phyloP scores from a whole-genome alignment of 257 asterid species.

The Ophiorrhiza pumila region DNA sequence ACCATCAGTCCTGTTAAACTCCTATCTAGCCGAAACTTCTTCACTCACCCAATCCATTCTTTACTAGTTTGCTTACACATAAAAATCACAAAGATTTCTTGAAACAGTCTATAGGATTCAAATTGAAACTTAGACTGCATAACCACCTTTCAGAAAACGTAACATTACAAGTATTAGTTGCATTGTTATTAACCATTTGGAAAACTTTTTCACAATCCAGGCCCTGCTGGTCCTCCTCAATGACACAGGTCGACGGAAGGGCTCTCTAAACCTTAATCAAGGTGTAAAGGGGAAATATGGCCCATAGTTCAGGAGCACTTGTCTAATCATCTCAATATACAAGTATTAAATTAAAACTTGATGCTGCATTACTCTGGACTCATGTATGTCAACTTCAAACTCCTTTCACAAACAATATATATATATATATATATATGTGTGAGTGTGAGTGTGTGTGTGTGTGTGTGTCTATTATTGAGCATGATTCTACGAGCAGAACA shows the following conservation, averaged over 20 bases:
- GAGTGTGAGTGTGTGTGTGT: too few relatives aligned
- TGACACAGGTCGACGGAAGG: background rate
- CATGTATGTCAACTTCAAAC: slow-evolving; percentile 10
- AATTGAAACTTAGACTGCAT: background rate
- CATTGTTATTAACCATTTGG: background rate
- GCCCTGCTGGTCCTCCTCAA: background rate
- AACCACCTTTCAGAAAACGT: background rate
- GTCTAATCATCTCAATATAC: background rate
- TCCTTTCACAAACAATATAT: slow-evolving; percentile 18
- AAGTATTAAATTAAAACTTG: background rate
- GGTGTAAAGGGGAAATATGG: background rate
- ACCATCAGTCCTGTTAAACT: background rate
- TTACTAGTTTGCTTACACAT: too few relatives aligned
- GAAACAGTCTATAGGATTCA: background rate
- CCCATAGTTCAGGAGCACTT: background rate
- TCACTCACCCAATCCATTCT: background rate
- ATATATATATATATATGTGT: too few relatives aligned
- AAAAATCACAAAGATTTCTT: background rate
- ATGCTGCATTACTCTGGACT: background rate
- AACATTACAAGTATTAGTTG: background rate
- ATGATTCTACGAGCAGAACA: slow-evolving; percentile 4
- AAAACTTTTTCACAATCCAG: background rate
- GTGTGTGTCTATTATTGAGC: slow-evolving; percentile 9
- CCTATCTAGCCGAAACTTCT: background rate
- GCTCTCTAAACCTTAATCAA: background rate